Conservation (phyloP, 371 early-diverging fungal genomes). For the Fennellomyces sp. region DNA sequence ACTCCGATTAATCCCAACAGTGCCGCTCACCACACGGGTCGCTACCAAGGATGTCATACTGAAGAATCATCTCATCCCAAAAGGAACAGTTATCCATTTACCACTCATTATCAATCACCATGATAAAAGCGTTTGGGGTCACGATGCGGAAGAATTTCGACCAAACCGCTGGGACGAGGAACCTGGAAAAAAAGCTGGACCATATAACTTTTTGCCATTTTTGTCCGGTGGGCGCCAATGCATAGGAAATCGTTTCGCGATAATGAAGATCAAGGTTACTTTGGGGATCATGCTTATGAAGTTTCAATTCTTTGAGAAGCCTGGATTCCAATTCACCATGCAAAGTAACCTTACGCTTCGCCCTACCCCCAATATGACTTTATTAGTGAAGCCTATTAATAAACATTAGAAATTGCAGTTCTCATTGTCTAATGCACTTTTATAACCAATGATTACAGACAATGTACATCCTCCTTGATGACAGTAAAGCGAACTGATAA, state of each 20-base stretch:
- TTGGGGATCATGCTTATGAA: constrained; percentile 33
- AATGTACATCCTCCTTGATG: too few species aligned
- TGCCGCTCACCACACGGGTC: constrained; percentile 49
- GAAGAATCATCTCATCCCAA: constrained; percentile 52
- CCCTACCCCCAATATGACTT: constrained; percentile 40
- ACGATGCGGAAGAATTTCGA: constrained; percentile 62
- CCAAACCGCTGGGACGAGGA: constrained; percentile 63
- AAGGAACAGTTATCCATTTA: constrained; percentile 51
- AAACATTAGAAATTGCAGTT: too few species aligned
- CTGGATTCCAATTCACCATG: constrained; percentile 29
- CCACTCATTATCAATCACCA: constrained; percentile 49
- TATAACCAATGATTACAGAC: too few species aligned
- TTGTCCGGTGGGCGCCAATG: constrained; percentile 56
- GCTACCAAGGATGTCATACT: constrained; percentile 43
- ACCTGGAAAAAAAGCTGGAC: constrained; percentile 26
- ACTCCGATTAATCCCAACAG: constrained; percentile 53
- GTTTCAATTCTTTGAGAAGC: constrained; percentile 40
- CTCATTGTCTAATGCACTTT: too few species aligned
- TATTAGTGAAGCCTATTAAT: constrained; percentile 16
- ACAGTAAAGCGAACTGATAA: too few species aligned
- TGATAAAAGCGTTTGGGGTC: constrained; percentile 61
- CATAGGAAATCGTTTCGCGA: constrained; percentile 45
- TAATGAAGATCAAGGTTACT: constrained; percentile 42
- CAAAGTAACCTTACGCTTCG: constrained; percentile 37
- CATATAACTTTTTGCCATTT: constrained; percentile 64